Evolutionary conservation across 2,329 filamentous ascomycete genomes (phyloP).

Genomic region (Bimuria novae-zelandiae): DNA sequence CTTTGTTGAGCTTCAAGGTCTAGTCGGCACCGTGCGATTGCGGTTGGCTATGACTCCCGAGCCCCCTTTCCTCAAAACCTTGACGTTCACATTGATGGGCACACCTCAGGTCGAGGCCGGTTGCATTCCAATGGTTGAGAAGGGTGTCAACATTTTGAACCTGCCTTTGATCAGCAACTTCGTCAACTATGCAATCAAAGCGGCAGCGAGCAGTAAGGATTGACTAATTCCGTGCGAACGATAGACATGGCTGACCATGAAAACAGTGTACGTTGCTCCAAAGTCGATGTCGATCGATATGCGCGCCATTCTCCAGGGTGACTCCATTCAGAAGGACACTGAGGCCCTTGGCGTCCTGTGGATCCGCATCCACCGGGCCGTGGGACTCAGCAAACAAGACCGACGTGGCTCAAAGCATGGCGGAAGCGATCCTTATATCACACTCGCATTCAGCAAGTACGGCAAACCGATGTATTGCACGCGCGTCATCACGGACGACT

Average conservation of each 20-base stretch:
- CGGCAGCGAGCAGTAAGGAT: slow-evolving; percentile 66
- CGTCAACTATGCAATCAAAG: slow-evolving; percentile 90
- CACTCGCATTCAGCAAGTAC: slow-evolving; percentile 92
- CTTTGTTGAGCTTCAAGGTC: slow-evolving; percentile 84
- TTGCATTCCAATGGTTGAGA: slow-evolving; percentile 90
- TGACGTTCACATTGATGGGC: slow-evolving; percentile 95
- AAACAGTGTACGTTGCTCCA: slow-evolving; percentile 79
- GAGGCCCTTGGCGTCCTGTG: slow-evolving; percentile 87
- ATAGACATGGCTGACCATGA: slow-evolving; percentile 35
- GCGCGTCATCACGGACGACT: slow-evolving; percentile 89
- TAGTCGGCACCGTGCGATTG: slow-evolving; percentile 86
- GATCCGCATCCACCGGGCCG: slow-evolving; percentile 86
- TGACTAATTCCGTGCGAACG: not conserved
- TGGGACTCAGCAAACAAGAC: slow-evolving; percentile 90
- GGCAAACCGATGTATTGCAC: slow-evolving; percentile 98
- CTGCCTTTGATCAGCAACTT: slow-evolving; percentile 93
- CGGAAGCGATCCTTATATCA: slow-evolving; percentile 94
- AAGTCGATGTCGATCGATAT: slow-evolving; percentile 94
- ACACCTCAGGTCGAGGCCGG: slow-evolving; percentile 86
- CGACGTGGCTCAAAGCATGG: slow-evolving; percentile 78
- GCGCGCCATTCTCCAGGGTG: slow-evolving; percentile 86
- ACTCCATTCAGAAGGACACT: slow-evolving; percentile 89
- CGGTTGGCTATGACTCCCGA: slow-evolving; percentile 86
- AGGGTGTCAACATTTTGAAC: slow-evolving; percentile 88
- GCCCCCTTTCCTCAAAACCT: slow-evolving; percentile 86